Base-by-base conservation (phyloP, 441 rosid genomes). In the Pelargonium myrrhifolium region DNA sequence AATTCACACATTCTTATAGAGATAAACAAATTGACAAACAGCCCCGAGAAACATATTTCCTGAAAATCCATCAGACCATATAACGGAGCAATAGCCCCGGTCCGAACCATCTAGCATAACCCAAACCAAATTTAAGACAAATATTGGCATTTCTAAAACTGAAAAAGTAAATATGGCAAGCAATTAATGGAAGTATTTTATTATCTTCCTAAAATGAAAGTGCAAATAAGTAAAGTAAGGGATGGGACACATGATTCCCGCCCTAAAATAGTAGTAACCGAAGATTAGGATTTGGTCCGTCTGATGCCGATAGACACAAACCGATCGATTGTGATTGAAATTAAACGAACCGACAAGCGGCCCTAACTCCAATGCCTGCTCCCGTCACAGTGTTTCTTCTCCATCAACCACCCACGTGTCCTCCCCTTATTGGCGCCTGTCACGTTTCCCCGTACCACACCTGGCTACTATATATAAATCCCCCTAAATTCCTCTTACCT, bases 341-440 rank as follows among this genome's bases (percentile, higher is more conserved):
- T 75, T 55, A n/a, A 68, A 65, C 53, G 71, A 66, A 70, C 62
- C 67, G 76, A 74, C 76, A 69, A 39, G 45, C 45, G 67, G 70
- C 77, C 12, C 71, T 42, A 53, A 75, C 18, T 31, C 49, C 28
- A 1, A 70, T 35, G 55, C 60, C 31, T 42, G 39, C 47, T 22
- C 51, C 62, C 69, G 47, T 74, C 20, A 64, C 64, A 72, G 31
- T 43, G 15, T 62, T 64, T 64, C 60, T 17, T n/a, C 62, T 51
- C 15, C 37, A 2, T 11, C 51, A 2, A 49, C 58, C 21, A 11
- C 1, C 55, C 65, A 75, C 79, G 72, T 72, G 77, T 28, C 73
- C 14, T 9, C 26, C 31, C 15, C 4, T 20, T 10, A 70, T 55
- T 69, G 67, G 71, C 49, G 58, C 0, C 60, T 18, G 60, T 55